Conservation (phyloP, 2,329 filamentous ascomycete species). For the Chrysoporthe deuterocubensis region DNA sequence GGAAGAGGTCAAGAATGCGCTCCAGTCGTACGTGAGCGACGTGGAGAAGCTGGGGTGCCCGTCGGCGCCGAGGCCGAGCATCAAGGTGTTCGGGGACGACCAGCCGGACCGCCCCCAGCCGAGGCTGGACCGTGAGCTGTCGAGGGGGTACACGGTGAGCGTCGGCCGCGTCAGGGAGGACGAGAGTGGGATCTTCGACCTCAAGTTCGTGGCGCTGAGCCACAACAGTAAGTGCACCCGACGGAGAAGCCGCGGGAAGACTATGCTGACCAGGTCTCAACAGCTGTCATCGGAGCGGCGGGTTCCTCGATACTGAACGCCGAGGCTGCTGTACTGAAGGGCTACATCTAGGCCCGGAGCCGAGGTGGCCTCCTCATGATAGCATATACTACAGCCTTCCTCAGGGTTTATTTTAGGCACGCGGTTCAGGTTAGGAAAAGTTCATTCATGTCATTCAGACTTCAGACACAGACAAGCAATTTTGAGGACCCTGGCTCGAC, state of each 20-base stretch:
- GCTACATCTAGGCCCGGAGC: conserved; percentile 62
- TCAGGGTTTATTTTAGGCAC: neutral
- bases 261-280: conserved; percentile 29
- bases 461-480: neutral
- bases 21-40: conserved; percentile 81
- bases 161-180: conserved; percentile 88
- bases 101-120: conserved; percentile 91
- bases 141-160: conserved; percentile 86
- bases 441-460: neutral
- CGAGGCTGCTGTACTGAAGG: conserved; percentile 89
- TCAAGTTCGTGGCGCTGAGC: conserved; percentile 92
- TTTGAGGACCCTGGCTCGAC: neutral
- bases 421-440: conserved; percentile 1
- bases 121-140: conserved; percentile 82
- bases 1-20: conserved; percentile 76
- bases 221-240: conserved; percentile 64
- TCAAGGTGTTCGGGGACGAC: conserved; percentile 75
- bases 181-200: conserved; percentile 86
- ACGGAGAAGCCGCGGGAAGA: conserved; percentile 5
- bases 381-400: neutral
- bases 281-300: conserved; percentile 91
- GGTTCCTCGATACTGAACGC: conserved; percentile 95
- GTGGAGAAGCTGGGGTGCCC: conserved; percentile 84
- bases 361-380: neutral
- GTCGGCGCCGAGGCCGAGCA: conserved; percentile 79